phyloP scores from a whole-genome alignment of 179 eudicot genomes.

The Heliamphora pulchella region DNA sequence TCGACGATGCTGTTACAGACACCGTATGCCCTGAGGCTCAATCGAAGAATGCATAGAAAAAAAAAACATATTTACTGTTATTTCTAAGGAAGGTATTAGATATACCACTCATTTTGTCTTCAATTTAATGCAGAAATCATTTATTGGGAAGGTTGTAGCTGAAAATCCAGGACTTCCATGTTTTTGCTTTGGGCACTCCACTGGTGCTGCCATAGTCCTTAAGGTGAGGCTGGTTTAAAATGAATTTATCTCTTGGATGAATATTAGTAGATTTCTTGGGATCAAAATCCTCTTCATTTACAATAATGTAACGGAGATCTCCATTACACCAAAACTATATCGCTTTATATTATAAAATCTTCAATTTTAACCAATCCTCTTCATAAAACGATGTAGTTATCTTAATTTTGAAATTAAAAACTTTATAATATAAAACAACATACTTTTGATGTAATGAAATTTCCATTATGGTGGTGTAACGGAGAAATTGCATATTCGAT shows the following conservation, averaged over 20 bases:
- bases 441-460: too few relatives aligned
- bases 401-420: too few relatives aligned
- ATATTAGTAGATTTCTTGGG: not conserved
- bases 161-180: conserved; percentile 64
- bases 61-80: not conserved
- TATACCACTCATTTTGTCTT: not conserved
- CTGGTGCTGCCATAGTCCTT: conserved; percentile 76
- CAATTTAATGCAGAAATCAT: conserved; percentile 40
- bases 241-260: not conserved
- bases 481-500: too few relatives aligned
- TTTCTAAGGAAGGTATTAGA: not conserved
- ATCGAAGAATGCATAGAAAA: not conserved
- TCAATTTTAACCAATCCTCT: too few relatives aligned
- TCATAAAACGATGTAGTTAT: too few relatives aligned
- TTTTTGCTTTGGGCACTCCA: conserved; percentile 86
- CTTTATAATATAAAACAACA: too few relatives aligned
- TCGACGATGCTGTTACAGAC: conserved; percentile 59
- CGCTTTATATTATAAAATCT: too few relatives aligned
- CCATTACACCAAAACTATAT: too few relatives aligned
- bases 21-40: conserved; percentile 30
- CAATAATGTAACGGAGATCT: too few relatives aligned
- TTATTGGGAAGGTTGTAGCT: conserved; percentile 42
- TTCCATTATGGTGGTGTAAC: too few relatives aligned
- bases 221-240: conserved; percentile 38
- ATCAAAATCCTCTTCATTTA: too few relatives aligned